A percentile compares a stretch with the other conserved stretches of the same genome.
These are phyloP conservation scores for Beauveria sp. DNA, from an alignment of 2,329 filamentous ascomycete species.

Conservation along the genomic window DNA sequence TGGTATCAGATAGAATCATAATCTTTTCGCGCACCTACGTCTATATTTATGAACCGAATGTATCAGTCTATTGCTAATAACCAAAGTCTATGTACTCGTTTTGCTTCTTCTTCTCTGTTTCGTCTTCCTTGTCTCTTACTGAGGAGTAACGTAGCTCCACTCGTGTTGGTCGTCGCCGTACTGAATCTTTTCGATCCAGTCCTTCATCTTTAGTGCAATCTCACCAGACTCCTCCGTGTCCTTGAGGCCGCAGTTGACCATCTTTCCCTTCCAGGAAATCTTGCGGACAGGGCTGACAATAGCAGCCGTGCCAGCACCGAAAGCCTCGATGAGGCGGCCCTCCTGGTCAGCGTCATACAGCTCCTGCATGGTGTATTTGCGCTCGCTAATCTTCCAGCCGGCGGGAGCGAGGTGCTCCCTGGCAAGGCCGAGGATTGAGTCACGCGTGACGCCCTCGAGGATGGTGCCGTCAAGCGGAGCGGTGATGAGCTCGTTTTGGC, in stretches of 20 bases:
- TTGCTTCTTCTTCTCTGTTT: constrained; percentile 1
- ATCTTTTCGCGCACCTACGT: neutral
- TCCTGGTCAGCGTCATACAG: constrained; percentile 74
- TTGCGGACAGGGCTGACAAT: constrained; percentile 85
- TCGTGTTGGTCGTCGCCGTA: constrained; percentile 88
- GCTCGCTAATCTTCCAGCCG: constrained; percentile 83
- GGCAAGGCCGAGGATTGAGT: constrained; percentile 82
- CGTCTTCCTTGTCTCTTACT: constrained; percentile 11
- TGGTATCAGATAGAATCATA: constrained; percentile 20
- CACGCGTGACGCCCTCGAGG: constrained; percentile 86
- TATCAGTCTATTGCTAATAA: constrained; percentile 3
- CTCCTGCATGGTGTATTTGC: constrained; percentile 88
- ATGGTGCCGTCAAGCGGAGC: constrained; percentile 95
- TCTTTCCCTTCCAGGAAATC: constrained; percentile 79
- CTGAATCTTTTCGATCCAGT: constrained; percentile 93
- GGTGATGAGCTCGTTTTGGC: constrained; percentile 88
- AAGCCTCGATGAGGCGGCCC: constrained; percentile 84
- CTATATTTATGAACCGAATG: neutral
- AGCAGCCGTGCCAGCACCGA: constrained; percentile 88
- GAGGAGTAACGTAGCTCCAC: constrained; percentile 63
- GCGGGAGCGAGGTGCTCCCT: constrained; percentile 73
- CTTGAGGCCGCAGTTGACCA: constrained; percentile 76
- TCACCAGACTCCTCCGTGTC: constrained; percentile 81
- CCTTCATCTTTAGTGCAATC: constrained; percentile 79
- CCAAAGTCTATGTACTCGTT: constrained; percentile 7